Percentiles rank a stretch among this genome's conserved stretches.
Conservation (phyloP, 1,139 yeast genomes). For the Candida mesenterica region DNA sequence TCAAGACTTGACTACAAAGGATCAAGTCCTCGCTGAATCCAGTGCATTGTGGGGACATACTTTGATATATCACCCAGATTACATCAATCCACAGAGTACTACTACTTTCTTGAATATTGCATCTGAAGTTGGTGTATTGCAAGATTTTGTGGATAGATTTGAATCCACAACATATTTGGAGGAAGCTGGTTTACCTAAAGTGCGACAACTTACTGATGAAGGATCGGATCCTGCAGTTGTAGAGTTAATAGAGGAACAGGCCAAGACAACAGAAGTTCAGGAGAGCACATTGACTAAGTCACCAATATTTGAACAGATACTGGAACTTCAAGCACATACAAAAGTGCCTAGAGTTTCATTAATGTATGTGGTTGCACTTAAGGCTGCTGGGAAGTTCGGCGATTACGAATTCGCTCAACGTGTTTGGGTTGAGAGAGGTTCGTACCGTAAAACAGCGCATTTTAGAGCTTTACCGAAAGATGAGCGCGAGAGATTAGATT, state of each 20-base stretch:
- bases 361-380: constrained; percentile 61
- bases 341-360: constrained; percentile 48
- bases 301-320: constrained; percentile 22
- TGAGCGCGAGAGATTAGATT: constrained; percentile 54
- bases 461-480: constrained; percentile 42
- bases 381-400: constrained; percentile 59
- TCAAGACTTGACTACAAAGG: constrained; percentile 33
- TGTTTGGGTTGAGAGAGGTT: constrained; percentile 79
- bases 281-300: constrained; percentile 20
- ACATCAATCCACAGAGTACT: constrained; percentile 42
- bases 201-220: constrained; percentile 8
- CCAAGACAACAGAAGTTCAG: constrained; percentile 9
- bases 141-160: constrained; percentile 53
- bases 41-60: constrained; percentile 71
- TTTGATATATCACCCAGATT: constrained; percentile 37
- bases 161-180: constrained; percentile 47
- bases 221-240: background rate
- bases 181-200: constrained; percentile 21
- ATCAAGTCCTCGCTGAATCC: constrained; percentile 67
- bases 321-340: constrained; percentile 5
- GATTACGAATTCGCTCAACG: constrained; percentile 57
- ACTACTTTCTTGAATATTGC: constrained; percentile 57
- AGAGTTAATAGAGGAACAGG: constrained; percentile 21
- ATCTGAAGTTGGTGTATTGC: constrained; percentile 42
- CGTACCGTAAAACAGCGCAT: constrained; percentile 52